Evolutionary conservation across 306 rosid species (phyloP).

Genomic region (Castanea sativa): DNA sequence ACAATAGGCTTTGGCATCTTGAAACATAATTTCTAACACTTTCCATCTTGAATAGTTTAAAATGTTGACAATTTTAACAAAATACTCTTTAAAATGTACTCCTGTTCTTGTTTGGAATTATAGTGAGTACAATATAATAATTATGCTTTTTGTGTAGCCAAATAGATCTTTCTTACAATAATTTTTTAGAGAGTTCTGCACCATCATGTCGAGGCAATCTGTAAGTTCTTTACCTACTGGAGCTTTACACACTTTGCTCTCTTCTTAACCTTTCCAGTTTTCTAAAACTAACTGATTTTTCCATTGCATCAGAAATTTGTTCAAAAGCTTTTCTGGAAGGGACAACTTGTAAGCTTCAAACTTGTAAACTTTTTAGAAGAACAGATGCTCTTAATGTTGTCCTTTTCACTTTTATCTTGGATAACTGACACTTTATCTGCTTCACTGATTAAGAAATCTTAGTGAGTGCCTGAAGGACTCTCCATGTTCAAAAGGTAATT

Average conservation of each 20-base stretch:
- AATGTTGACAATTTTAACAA: no score
- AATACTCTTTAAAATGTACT: no score
- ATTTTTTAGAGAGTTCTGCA: not conserved
- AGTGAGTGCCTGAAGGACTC: not conserved
- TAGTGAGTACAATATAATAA: no score
- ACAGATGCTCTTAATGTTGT: not conserved
- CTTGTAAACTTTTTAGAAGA: not conserved
- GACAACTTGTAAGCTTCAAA: constrained; percentile 17
- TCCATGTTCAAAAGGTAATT: constrained; percentile 23
- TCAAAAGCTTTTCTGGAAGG: constrained; percentile 11
- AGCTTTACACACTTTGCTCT: not conserved
- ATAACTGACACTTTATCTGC: not conserved
- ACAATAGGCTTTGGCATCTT: no score
- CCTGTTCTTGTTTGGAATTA: no score
- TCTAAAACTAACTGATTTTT: not conserved
- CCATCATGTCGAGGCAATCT: not conserved
- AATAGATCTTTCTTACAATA: constrained; percentile 23
- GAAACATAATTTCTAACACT: no score
- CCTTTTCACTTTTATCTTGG: not conserved
- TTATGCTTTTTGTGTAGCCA: not conserved
- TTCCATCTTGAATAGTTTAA: no score
- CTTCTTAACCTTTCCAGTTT: not conserved
- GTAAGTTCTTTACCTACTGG: not conserved
- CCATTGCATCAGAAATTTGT: constrained; percentile 20
- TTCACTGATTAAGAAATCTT: not conserved